phyloP scores from a whole-genome alignment of 306 rosid genomes.

The Mimosa bimucronata region DNA sequence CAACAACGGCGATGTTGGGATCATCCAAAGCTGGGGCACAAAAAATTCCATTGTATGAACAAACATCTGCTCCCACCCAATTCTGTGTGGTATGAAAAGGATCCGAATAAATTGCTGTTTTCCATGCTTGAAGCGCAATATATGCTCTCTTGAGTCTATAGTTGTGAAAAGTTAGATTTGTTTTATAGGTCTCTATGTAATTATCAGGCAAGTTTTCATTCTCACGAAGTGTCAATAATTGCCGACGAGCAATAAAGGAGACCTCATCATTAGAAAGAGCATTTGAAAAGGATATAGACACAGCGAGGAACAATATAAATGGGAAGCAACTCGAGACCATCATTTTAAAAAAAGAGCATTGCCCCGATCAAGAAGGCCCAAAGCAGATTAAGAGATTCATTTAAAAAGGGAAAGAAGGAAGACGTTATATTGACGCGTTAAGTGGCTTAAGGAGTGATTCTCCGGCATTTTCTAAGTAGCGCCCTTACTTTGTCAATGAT shows the following conservation, averaged over 20 bases:
- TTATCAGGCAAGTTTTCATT: conserved; percentile 50
- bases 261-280: conserved; percentile 60
- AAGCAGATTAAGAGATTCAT: conserved; percentile 33
- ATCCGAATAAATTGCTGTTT: conserved; percentile 68
- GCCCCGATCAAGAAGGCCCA: conserved; percentile 30
- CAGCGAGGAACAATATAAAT: conserved; percentile 25
- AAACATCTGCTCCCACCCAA: conserved; percentile 77
- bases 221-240: conserved; percentile 47
- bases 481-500: neutral
- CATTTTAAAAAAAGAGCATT: conserved; percentile 34
- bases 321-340: conserved; percentile 38
- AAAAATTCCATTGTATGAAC: conserved; percentile 67
- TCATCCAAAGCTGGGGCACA: conserved; percentile 64
- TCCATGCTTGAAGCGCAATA: conserved; percentile 75
- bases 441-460: conserved; percentile 36
- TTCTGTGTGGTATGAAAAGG: conserved; percentile 56
- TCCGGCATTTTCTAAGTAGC: conserved; percentile 40
- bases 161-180: conserved; percentile 38
- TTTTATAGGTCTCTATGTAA: conserved; percentile 24
- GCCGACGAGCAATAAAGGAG: conserved; percentile 58
- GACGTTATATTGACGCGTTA: conserved; percentile 24
- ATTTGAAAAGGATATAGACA: conserved; percentile 23
- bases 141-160: conserved; percentile 59
- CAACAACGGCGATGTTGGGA: conserved; percentile 56
- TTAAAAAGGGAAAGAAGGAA: neutral